phyloP scores from a whole-genome alignment of 441 rosid species.

The Erodium texanum region DNA sequence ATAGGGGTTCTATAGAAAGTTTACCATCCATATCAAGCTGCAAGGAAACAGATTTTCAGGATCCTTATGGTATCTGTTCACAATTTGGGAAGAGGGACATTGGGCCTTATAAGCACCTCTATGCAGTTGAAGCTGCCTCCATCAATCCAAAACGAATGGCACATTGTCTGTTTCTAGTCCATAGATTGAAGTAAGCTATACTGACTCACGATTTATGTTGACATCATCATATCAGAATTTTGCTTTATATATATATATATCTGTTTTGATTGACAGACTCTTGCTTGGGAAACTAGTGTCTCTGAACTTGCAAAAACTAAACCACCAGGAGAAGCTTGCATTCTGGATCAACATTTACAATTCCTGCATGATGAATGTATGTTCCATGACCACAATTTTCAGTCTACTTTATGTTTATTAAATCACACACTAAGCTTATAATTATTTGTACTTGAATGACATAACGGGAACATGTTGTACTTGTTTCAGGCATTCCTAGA shows the following conservation, averaged over 20 bases:
- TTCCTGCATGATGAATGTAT: conserved; percentile 79
- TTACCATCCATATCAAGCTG: conserved; percentile 20
- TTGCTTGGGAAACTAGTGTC: conserved; percentile 41
- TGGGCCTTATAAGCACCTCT: conserved; percentile 53
- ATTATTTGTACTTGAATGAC: background rate
- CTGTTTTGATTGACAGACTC: conserved; percentile 11
- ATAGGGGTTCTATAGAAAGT: conserved; percentile 22
- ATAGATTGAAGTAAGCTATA: conserved; percentile 49
- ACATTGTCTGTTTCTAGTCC: conserved; percentile 46
- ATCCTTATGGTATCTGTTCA: conserved; percentile 49
- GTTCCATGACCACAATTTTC: conserved; percentile 14
- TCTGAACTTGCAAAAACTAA: conserved; percentile 46
- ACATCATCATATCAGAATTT: background rate
- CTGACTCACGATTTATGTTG: background rate
- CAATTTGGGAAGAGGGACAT: conserved; percentile 47
- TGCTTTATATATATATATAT: background rate
- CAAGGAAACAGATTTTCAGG: conserved; percentile 26
- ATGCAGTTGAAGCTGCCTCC: conserved; percentile 42
- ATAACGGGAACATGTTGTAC: background rate
- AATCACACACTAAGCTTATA: background rate
- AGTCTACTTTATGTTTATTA: background rate
- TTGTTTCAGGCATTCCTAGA: conserved; percentile 58
- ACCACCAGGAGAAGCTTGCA: conserved; percentile 80
- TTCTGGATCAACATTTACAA: conserved; percentile 34
- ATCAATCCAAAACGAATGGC: conserved; percentile 40